These are phyloP conservation scores for Stachybotrys chartarum DNA, from an alignment of 2,329 filamentous ascomycete species.

Conservation along the genomic window DNA sequence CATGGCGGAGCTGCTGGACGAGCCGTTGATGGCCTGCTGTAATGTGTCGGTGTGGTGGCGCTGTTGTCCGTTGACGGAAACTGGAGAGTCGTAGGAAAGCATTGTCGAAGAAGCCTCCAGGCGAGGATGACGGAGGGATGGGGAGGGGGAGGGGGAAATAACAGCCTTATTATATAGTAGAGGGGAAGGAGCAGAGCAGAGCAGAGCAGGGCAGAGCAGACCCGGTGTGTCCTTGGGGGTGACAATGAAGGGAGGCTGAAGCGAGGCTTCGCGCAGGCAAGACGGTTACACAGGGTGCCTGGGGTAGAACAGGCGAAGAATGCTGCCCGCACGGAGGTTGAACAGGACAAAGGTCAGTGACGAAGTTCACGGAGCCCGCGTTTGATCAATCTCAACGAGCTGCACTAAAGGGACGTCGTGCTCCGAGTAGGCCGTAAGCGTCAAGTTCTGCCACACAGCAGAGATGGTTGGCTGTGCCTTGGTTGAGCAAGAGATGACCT, in stretches of 20 bases:
- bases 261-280: background rate
- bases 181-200: background rate
- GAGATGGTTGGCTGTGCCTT: background rate
- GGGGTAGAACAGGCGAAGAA: background rate
- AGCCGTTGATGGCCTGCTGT: conserved; percentile 11
- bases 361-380: background rate
- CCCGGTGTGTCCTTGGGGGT: background rate
- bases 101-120: conserved; percentile 23
- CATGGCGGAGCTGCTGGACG: conserved; percentile 11
- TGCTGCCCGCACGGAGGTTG: background rate
- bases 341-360: background rate
- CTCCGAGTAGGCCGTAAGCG: background rate
- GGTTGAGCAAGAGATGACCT: background rate
- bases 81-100: conserved; percentile 43
- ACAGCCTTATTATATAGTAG: background rate
- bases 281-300: background rate
- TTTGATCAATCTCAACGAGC: background rate
- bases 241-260: background rate
- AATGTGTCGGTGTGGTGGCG: conserved; percentile 17
- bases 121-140: background rate
- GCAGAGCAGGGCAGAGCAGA: no score
- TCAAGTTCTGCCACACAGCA: background rate
- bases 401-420: background rate
- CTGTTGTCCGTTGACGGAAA: conserved; percentile 34
- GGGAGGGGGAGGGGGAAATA: background rate